These are phyloP conservation scores for Brassica carinata DNA, from an alignment of 345 rosid species.

Conservation along the genomic window DNA sequence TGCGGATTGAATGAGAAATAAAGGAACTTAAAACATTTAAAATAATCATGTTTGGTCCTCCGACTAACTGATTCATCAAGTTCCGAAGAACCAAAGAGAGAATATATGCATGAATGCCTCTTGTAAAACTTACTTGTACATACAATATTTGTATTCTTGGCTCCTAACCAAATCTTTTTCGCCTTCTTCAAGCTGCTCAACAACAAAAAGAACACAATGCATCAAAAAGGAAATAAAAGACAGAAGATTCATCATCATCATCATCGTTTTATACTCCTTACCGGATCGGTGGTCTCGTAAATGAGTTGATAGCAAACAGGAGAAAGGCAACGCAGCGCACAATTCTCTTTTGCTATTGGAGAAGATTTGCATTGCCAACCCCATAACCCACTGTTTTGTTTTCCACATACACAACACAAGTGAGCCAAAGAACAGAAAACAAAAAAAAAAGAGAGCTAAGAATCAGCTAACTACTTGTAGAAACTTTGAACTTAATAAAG, in stretches of 20 bases:
- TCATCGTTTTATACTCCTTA: constrained; percentile 35
- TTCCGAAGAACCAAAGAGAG: constrained; percentile 5
- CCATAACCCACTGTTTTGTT: constrained; percentile 71
- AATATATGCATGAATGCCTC: no score
- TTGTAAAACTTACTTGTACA: constrained; percentile 61
- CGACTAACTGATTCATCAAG: background rate
- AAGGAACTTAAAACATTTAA: background rate
- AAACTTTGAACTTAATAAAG: no score
- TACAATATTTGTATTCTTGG: constrained; percentile 82
- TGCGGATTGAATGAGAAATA: background rate
- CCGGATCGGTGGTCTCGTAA: constrained; percentile 81
- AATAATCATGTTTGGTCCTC: background rate
- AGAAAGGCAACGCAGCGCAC: constrained; percentile 80
- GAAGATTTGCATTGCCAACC: constrained; percentile 77
- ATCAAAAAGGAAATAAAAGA: background rate
- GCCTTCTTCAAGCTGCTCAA: constrained; percentile 76
- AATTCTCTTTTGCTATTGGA: constrained; percentile 64
- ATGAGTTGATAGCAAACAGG: constrained; percentile 67
- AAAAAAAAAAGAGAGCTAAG: background rate
- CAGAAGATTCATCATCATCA: background rate
- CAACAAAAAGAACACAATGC: constrained; percentile 2
- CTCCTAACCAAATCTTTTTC: constrained; percentile 71
- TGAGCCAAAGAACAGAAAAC: background rate
- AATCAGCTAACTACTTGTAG: background rate
- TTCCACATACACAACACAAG: constrained; percentile 33